These are phyloP conservation scores for Neocatenulostroma microsporum DNA, from an alignment of 2,329 filamentous ascomycete genomes.

Conservation along the genomic window DNA sequence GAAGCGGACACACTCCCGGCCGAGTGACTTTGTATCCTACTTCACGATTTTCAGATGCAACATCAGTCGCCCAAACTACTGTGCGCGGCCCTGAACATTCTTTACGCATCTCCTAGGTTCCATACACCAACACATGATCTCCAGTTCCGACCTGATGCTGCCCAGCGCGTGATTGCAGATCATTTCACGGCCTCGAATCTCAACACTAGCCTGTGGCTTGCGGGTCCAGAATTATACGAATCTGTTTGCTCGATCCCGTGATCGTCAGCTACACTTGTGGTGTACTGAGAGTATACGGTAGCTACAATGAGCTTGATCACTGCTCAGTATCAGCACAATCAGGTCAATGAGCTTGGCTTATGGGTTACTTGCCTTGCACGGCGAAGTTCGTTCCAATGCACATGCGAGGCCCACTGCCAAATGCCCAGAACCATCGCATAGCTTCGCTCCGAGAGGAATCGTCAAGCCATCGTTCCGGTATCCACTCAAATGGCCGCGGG, in stretches of 20 bases:
- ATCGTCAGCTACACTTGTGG: conserved; percentile 1
- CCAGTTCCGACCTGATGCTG: too few species aligned
- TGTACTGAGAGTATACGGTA: conserved; percentile 1
- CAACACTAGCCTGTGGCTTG: background rate
- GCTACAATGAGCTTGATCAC: conserved; percentile 3
- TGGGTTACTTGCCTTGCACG: background rate
- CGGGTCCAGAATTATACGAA: conserved; percentile 1
- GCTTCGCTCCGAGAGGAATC: background rate
- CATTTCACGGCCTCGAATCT: background rate
- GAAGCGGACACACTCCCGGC: too few species aligned
- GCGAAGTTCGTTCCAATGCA: conserved; percentile 1
- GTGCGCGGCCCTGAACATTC: too few species aligned
- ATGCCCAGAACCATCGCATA: conserved; percentile 2
- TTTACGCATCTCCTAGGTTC: too few species aligned
- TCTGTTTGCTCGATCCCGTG: conserved; percentile 1
- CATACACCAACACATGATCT: too few species aligned
- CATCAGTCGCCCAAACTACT: too few species aligned
- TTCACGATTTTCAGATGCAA: too few species aligned
- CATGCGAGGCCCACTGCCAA: conserved; percentile 3
- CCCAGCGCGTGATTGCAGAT: too few species aligned
- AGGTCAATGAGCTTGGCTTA: too few species aligned
- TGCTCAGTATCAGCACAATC: too few species aligned
- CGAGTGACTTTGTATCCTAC: too few species aligned
- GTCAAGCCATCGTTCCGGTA: conserved; percentile 34
- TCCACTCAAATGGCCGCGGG: conserved; percentile 27